Evolutionary conservation across 2,329 filamentous ascomycete genomes (phyloP), one percentile per base, ranked within the genome.

Genomic region (Dothideomycetidae sp.): DNA sequence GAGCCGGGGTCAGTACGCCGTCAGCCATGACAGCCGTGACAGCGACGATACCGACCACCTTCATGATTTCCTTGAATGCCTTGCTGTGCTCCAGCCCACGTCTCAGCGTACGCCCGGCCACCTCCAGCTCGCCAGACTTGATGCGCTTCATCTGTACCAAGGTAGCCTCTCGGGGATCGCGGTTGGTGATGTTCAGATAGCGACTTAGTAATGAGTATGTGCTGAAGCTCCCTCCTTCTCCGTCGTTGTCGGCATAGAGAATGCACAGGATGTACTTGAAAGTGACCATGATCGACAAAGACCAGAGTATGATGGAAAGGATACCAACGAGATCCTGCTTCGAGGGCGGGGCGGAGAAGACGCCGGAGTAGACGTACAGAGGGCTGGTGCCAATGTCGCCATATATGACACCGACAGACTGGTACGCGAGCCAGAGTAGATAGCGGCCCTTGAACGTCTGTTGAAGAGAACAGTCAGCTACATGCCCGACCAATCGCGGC

Each of bases 311-410:
- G 30, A 81, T 66, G 3, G 76, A 81, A 2, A 81, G 58, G 0
- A 71, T 75, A 32, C 76, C 73, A 31, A 79, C 60, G 3, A 81
- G 60, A 46, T 78, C 71, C 14, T 70, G 61, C 46, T 68, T 67
- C 5, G 57, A 62, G 0, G 75, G 75, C 11, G 66, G 56, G 2
- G 59, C 56, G 11, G 29, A 42, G 48, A 81, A 81, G 1, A 73
- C 78, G n/a, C 71, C 75, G 12, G 75, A 79, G 53, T 62, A 81
- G 12, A 81, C 76, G 48, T 81, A 81, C 12, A 81, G 68, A n/a
- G 75, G 75, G 42, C 67, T 73, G 4, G 61, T 73, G 40, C 75
- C 76, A 48, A 80, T 78, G 46, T 81, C 76, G 15, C 76, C 76
- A 43, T 81, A 80, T 35, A 80, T 79, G 29, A 77, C 72, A 35